phyloP scores from a whole-genome alignment of 225 moss, liverwort and hornwort genomes.

The Bryoerythrophyllum caledonicum region DNA sequence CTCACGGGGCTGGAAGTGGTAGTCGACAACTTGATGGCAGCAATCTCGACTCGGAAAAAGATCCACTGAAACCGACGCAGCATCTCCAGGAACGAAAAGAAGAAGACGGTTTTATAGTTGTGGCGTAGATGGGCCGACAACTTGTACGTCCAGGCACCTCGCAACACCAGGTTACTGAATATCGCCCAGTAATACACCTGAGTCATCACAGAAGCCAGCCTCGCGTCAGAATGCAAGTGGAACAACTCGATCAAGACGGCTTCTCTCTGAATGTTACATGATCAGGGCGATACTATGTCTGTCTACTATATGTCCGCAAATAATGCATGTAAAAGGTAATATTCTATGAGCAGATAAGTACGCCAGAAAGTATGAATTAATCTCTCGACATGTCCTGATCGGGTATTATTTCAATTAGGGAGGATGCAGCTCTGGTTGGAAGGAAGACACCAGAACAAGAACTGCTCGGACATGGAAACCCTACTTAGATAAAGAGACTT shows the following conservation, averaged over 20 bases:
- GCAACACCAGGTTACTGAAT: conserved; percentile 76
- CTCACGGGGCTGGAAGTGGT: conserved; percentile 24
- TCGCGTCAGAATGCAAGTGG: conserved; percentile 12
- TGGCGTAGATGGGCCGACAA: conserved; percentile 89
- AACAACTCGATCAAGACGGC: background rate
- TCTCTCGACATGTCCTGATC: background rate
- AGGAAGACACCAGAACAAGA: conserved; percentile 7
- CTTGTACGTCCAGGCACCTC: conserved; percentile 95
- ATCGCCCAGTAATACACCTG: conserved; percentile 98
- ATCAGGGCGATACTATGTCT: background rate
- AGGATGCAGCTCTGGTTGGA: conserved; percentile 1
- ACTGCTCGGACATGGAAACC: conserved; percentile 9
- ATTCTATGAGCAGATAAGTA: background rate
- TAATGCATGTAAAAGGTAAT: background rate
- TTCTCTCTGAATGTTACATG: background rate
- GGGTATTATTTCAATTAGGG: background rate
- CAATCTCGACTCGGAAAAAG: conserved; percentile 91
- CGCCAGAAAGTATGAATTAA: background rate
- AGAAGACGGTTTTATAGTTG: conserved; percentile 83
- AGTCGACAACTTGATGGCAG: conserved; percentile 67
- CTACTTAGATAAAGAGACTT: conserved; percentile 1
- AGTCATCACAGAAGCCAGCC: conserved; percentile 4
- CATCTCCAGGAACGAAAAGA: conserved; percentile 92
- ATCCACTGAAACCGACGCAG: conserved; percentile 94
- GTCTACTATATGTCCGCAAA: background rate